These are phyloP conservation scores for Peronospora tabacina DNA, from an alignment of 352 stramenopile genomes.

Conservation along the genomic window DNA sequence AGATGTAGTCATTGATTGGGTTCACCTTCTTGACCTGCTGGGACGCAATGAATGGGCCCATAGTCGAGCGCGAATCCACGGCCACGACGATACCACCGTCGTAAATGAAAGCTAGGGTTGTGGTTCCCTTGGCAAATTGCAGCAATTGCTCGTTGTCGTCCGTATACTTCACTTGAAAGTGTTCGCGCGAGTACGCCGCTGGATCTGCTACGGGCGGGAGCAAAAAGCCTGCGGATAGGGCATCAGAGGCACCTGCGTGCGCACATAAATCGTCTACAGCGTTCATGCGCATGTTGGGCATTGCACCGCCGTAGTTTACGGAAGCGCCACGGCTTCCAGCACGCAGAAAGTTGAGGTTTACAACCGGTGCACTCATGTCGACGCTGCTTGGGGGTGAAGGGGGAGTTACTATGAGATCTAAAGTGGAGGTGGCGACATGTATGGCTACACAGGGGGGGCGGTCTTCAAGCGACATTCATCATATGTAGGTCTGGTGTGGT, in stretches of 20 bases:
- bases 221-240: slow-evolving; percentile 54
- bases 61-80: slow-evolving; percentile 98
- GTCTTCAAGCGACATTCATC: background rate
- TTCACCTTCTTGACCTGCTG: slow-evolving; percentile 99
- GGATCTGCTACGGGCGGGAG: slow-evolving; percentile 81
- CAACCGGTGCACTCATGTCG: slow-evolving; percentile 32
- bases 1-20: slow-evolving; percentile 99
- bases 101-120: slow-evolving; percentile 99
- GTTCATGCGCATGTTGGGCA: slow-evolving; percentile 62
- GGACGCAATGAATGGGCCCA: slow-evolving; percentile 98
- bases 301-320: slow-evolving; percentile 67
- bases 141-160: slow-evolving; percentile 93
- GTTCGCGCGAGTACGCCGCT: slow-evolving; percentile 90
- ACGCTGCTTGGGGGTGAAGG: background rate
- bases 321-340: slow-evolving; percentile 49
- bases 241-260: slow-evolving; percentile 18
- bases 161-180: slow-evolving; percentile 96
- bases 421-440: slow-evolving; percentile 2
- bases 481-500: background rate
- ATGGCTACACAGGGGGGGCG: background rate
- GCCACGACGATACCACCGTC: slow-evolving; percentile 96
- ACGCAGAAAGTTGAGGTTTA: slow-evolving; percentile 70
- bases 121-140: slow-evolving; percentile 99
- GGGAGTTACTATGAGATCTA: slow-evolving; percentile 3
- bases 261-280: slow-evolving; percentile 27